These are phyloP conservation scores for Terana coerulea DNA, from an alignment of 768 basidiomycete genomes.

Conservation along the genomic window DNA sequence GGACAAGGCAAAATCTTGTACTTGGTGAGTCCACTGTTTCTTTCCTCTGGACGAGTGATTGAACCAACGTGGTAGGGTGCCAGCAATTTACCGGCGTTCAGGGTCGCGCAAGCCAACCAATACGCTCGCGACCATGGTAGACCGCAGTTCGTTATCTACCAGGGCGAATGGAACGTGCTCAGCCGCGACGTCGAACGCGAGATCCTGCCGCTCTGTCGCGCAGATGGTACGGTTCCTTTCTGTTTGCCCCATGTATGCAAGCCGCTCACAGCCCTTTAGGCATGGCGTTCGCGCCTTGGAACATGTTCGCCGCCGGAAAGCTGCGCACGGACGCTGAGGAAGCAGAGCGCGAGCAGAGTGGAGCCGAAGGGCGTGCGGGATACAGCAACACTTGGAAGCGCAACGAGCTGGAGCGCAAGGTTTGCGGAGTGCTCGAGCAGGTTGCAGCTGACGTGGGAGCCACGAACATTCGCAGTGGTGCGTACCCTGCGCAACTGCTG, in stretches of 20 bases:
- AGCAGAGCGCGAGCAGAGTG: conserved; percentile 16
- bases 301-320: conserved; percentile 32
- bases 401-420: conserved; percentile 35
- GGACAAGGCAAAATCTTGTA: conserved; percentile 34
- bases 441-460: conserved; percentile 45
- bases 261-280: conserved; percentile 15
- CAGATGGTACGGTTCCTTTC: conserved; percentile 22
- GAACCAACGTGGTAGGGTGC: conserved; percentile 15
- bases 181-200: conserved; percentile 30
- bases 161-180: conserved; percentile 29
- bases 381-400: conserved; percentile 43
- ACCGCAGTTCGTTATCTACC: conserved; percentile 37
- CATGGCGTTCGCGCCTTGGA: conserved; percentile 37
- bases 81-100: conserved; percentile 30
- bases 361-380: conserved; percentile 31
- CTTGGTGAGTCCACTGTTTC: conserved; percentile 11
- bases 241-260: conserved; percentile 15
- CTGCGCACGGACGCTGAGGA: conserved; percentile 34
- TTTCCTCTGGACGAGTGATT: too few relatives aligned
- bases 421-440: conserved; percentile 40
- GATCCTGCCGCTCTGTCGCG: conserved; percentile 29
- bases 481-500: not conserved
- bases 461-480: conserved; percentile 8
- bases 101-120: conserved; percentile 34
- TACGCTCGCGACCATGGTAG: conserved; percentile 36